Conservation (phyloP, 768 basidiomycete species). For the Amanita jacksonii region DNA sequence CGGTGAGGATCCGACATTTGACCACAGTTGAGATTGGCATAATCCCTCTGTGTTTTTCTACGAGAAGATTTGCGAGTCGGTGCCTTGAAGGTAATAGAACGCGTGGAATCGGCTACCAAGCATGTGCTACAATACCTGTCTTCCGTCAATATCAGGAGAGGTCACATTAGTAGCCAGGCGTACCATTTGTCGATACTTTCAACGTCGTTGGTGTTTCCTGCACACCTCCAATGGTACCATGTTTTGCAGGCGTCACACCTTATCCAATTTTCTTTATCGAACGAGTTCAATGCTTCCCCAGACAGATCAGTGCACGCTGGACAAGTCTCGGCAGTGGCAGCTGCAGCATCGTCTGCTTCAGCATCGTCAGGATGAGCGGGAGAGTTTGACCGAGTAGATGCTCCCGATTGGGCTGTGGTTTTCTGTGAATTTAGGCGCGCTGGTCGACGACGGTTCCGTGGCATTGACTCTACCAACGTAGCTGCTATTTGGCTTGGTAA, state of each 20-base stretch:
- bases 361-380: slow-evolving; percentile 21
- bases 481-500: neutral
- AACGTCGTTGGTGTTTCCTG: slow-evolving; percentile 53
- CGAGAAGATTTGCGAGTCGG: slow-evolving; percentile 77
- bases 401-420: slow-evolving; percentile 18
- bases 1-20: slow-evolving; percentile 53
- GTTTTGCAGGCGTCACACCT: slow-evolving; percentile 72
- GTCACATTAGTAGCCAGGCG: slow-evolving; percentile 12
- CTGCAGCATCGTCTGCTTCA: slow-evolving; percentile 13
- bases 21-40: slow-evolving; percentile 65
- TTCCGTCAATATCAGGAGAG: neutral
- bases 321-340: slow-evolving; percentile 25
- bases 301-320: slow-evolving; percentile 40
- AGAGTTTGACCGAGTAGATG: slow-evolving; percentile 17
- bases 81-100: slow-evolving; percentile 63
- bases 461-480: slow-evolving; percentile 21
- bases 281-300: slow-evolving; percentile 21
- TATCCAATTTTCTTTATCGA: slow-evolving; percentile 71
- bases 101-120: slow-evolving; percentile 44
- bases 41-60: slow-evolving; percentile 67
- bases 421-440: slow-evolving; percentile 28
- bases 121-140: slow-evolving; percentile 66
- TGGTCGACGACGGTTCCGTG: slow-evolving; percentile 34
- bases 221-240: slow-evolving; percentile 84
- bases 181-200: slow-evolving; percentile 74